These are phyloP conservation scores for Rubus idaeus DNA, from an alignment of 306 rosid genomes.

Conservation along the genomic window DNA sequence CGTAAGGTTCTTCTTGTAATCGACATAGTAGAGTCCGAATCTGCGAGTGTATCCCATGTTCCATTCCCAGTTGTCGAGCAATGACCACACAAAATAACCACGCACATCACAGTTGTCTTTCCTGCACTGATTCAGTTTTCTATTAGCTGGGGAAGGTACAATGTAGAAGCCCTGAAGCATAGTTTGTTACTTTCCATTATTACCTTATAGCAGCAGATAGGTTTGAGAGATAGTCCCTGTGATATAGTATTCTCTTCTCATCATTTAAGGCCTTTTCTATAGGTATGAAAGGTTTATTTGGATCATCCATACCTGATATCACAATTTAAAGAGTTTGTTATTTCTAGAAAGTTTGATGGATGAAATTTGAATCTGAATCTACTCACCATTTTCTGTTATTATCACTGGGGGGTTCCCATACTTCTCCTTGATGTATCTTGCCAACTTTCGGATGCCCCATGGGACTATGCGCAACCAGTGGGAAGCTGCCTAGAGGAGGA, in stretches of 20 bases:
- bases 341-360: background rate
- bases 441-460: constrained; percentile 84
- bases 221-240: constrained; percentile 84
- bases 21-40: constrained; percentile 86
- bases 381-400: constrained; percentile 84
- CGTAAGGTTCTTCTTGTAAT: constrained; percentile 79
- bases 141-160: constrained; percentile 12
- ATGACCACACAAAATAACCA: constrained; percentile 92
- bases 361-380: background rate
- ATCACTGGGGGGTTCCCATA: constrained; percentile 67
- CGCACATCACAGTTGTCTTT: constrained; percentile 68
- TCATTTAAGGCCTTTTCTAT: constrained; percentile 59
- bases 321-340: constrained; percentile 13
- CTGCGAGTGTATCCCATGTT: constrained; percentile 83
- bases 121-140: constrained; percentile 42
- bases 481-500: constrained; percentile 72
- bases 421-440: constrained; percentile 57
- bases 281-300: constrained; percentile 44
- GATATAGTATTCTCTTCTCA: constrained; percentile 76
- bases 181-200: background rate
- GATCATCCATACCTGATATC: constrained; percentile 85
- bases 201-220: constrained; percentile 88
- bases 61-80: constrained; percentile 99
- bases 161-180: background rate
- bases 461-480: constrained; percentile 85